phyloP scores from a whole-genome alignment of 2,329 filamentous ascomycete genomes.

The Claviceps maximensis region DNA sequence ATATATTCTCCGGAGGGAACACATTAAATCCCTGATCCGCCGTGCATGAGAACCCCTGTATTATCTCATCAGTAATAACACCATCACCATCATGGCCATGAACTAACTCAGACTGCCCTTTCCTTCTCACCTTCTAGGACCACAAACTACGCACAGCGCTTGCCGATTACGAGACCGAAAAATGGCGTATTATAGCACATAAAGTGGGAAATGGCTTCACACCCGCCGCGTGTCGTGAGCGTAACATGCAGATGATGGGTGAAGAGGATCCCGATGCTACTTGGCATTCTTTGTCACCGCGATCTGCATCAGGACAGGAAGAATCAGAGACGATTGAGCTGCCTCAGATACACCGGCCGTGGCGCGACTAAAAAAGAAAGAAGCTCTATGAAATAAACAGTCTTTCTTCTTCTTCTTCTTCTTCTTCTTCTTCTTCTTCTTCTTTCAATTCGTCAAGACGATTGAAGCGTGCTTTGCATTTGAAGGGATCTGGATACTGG shows the following conservation, averaged over 20 bases:
- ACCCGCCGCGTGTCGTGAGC: slow-evolving; percentile 73
- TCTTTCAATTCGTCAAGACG: not conserved
- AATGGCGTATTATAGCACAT: slow-evolving; percentile 82
- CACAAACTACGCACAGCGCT: slow-evolving; percentile 64
- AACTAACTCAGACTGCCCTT: not conserved
- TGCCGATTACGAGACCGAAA: slow-evolving; percentile 79
- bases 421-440: no score
- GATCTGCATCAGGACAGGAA: slow-evolving; percentile 16
- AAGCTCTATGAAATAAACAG: not conserved
- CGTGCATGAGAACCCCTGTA: not conserved
- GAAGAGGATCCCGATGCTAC: slow-evolving; percentile 29
- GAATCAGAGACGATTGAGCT: slow-evolving; percentile 9
- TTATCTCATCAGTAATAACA: not conserved
- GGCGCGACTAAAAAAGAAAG: slow-evolving; percentile 3
- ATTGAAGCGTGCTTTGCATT: not conserved
- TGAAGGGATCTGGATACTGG: not conserved
- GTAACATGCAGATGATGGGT: slow-evolving; percentile 49
- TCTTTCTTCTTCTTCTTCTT: not conserved
- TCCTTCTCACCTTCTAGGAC: slow-evolving; percentile 36
- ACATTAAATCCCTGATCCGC: not conserved
- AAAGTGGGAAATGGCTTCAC: slow-evolving; percentile 88
- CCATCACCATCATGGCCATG: not conserved
- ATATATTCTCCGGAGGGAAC: not conserved
- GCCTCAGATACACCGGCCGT: slow-evolving; percentile 11
- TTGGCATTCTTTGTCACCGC: slow-evolving; percentile 43